A percentile compares a stretch with the other conserved stretches of the same genome.
phyloP scores from a whole-genome alignment of 1,284 basidiomycete genomes.

The Tilletia indica region DNA sequence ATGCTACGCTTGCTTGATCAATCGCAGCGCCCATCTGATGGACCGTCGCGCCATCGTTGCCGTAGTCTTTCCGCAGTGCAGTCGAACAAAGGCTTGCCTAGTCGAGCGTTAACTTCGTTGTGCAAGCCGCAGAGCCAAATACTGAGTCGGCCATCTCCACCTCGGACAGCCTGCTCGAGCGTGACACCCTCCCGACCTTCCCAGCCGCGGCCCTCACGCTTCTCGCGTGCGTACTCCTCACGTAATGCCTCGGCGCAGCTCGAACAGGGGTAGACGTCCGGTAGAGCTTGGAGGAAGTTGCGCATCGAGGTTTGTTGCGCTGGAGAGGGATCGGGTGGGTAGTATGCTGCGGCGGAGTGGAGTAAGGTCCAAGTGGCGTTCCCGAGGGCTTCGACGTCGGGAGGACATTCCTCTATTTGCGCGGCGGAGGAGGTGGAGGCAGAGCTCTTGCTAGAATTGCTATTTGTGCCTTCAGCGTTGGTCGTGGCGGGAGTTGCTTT shows the following conservation, averaged over 20 bases:
- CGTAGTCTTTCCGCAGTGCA: conserved; percentile 41
- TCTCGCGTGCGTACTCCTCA: conserved; percentile 32
- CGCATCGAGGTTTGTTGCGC: conserved; percentile 44
- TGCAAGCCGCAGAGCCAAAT: conserved; percentile 51
- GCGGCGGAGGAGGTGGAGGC: neutral
- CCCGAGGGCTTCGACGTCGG: conserved; percentile 50
- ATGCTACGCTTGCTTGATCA: conserved; percentile 18
- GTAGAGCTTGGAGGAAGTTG: conserved; percentile 40
- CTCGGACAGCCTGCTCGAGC: conserved; percentile 23
- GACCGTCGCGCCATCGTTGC: conserved; percentile 48
- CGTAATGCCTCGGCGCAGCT: conserved; percentile 44
- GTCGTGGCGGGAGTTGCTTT: conserved; percentile 5
- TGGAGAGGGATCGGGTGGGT: conserved; percentile 37
- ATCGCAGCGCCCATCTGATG: conserved; percentile 44
- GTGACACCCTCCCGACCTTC: conserved; percentile 14
- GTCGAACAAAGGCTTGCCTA: conserved; percentile 46
- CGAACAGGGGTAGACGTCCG: conserved; percentile 49
- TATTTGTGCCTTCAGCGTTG: neutral
- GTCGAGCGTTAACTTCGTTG: conserved; percentile 51
- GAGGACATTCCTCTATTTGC: conserved; percentile 35
- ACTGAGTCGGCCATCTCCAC: conserved; percentile 30
- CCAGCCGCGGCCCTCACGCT: conserved; percentile 4
- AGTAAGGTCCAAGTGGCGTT: conserved; percentile 50
- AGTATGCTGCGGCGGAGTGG: conserved; percentile 52
- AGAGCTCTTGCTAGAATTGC: conserved; percentile 14